Evolutionary conservation across 495 filamentous ascomycete genomes (phyloP).

Genomic region (Aspergillus leporis): DNA sequence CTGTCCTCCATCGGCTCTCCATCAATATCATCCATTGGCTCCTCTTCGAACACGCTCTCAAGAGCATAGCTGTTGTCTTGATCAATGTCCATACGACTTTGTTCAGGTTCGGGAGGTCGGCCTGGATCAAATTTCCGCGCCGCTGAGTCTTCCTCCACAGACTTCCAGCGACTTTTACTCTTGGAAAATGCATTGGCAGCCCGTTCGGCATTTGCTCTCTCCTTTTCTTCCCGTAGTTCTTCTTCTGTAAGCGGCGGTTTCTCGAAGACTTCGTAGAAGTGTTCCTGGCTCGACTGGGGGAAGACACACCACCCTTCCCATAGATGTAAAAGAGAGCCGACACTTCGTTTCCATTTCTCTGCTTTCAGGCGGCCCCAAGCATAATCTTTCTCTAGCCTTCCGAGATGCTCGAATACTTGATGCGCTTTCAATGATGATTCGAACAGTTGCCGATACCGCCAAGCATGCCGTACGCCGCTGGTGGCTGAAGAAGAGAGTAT

Average conservation of each 20-base stretch:
- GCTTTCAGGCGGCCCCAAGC: conserved; percentile 81
- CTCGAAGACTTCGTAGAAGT: conserved; percentile 71
- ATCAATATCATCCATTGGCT: conserved; percentile 46
- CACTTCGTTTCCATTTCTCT: conserved; percentile 88
- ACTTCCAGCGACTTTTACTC: conserved; percentile 69
- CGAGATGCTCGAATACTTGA: conserved; percentile 79
- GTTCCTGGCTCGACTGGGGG: conserved; percentile 68
- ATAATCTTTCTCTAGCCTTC: conserved; percentile 71
- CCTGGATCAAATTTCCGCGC: conserved; percentile 38
- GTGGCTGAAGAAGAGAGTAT: conserved; percentile 83
- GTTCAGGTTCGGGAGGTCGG: conserved; percentile 24
- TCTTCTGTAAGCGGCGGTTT: conserved; percentile 64
- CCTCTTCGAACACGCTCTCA: conserved; percentile 31
- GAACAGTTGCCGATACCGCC: conserved; percentile 87
- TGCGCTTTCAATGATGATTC: conserved; percentile 69
- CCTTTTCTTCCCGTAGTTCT: conserved; percentile 50
- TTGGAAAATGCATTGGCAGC: conserved; percentile 38
- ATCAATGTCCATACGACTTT: conserved; percentile 25
- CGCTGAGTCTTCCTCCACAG: conserved; percentile 58
- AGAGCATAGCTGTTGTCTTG: conserved; percentile 15
- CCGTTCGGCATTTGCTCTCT: conserved; percentile 46
- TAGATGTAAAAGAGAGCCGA: conserved; percentile 67
- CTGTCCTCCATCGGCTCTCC: conserved; percentile 60
- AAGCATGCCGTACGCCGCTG: conserved; percentile 81
- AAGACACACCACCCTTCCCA: conserved; percentile 96